These are phyloP conservation scores for Oryza rufipogon DNA, from an alignment of 176 grass and related monocot species.

Conservation along the genomic window DNA sequence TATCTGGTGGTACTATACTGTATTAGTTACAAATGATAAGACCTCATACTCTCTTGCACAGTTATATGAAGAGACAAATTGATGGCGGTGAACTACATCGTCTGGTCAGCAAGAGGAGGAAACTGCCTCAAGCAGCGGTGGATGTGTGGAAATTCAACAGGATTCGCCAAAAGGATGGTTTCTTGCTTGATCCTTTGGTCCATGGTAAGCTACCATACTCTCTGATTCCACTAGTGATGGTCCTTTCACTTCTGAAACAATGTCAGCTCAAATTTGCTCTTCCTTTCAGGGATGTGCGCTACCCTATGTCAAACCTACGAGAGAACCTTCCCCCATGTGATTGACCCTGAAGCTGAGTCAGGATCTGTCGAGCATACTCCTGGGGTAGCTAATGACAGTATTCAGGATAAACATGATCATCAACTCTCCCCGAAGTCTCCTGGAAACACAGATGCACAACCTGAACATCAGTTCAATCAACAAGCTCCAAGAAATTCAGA, in stretches of 20 bases:
- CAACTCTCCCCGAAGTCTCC: not conserved
- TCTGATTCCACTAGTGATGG: not conserved
- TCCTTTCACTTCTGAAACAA: conserved; percentile 20
- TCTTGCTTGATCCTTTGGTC: conserved; percentile 59
- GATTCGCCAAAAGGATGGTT: conserved; percentile 46
- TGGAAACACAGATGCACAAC: too few relatives aligned
- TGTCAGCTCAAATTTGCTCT: not conserved
- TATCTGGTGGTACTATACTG: not conserved
- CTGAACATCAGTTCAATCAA: not conserved
- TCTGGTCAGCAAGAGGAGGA: conserved; percentile 66
- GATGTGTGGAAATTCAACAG: conserved; percentile 60
- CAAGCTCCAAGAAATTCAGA: not conserved
- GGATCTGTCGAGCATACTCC: not conserved
- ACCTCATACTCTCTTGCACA: conserved; percentile 11
- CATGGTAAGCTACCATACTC: conserved; percentile 43
- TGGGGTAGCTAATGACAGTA: conserved; percentile 1
- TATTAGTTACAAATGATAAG: not conserved
- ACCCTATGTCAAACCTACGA: conserved; percentile 47
- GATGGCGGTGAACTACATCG: conserved; percentile 30
- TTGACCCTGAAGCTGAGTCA: conserved; percentile 36
- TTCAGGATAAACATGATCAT: conserved; percentile 17
- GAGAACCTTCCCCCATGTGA: conserved; percentile 34
- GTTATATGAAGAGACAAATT: conserved; percentile 57
- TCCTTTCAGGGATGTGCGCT: conserved; percentile 59
- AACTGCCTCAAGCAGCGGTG: conserved; percentile 56